Evolutionary conservation across 1,284 basidiomycete species (phyloP).

Genomic region (Stereum hirsutum): DNA sequence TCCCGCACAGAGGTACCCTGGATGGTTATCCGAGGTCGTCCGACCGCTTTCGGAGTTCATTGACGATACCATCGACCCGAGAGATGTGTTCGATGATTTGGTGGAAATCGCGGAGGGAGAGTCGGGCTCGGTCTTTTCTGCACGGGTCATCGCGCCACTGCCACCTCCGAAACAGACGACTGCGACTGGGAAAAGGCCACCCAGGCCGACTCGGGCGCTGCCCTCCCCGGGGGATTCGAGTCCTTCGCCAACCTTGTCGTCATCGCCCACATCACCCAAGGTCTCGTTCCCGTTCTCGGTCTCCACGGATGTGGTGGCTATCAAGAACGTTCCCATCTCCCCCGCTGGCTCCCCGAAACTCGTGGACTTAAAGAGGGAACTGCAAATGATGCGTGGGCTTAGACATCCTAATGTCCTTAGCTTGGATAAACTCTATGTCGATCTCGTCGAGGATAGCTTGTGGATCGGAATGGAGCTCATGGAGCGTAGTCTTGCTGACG

Average conservation of each 20-base stretch:
- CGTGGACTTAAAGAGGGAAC: conserved; percentile 47
- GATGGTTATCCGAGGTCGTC: conserved; percentile 50
- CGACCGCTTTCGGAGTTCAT: conserved; percentile 56
- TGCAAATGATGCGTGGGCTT: conserved; percentile 44
- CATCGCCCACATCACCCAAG: neutral
- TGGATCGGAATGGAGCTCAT: conserved; percentile 84
- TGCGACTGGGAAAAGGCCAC: conserved; percentile 22
- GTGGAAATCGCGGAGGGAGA: conserved; percentile 75
- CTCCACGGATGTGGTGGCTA: conserved; percentile 31
- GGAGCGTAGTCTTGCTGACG: conserved; percentile 75
- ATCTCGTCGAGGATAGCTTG: conserved; percentile 52
- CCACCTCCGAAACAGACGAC: conserved; percentile 10
- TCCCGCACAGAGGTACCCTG: conserved; percentile 34
- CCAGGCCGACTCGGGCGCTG: conserved; percentile 2
- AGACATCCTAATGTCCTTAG: conserved; percentile 51
- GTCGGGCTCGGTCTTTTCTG: conserved; percentile 63
- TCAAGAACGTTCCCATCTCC: conserved; percentile 59
- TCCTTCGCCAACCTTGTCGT: neutral
- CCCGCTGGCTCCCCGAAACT: conserved; percentile 54
- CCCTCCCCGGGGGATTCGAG: neutral
- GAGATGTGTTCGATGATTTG: conserved; percentile 50
- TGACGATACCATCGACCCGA: conserved; percentile 48
- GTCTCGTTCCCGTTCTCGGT: conserved; percentile 24
- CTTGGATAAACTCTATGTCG: conserved; percentile 63
- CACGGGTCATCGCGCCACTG: conserved; percentile 31